phyloP scores from a whole-genome alignment of 352 stramenopile species.

The Phytophthora fragariae region DNA sequence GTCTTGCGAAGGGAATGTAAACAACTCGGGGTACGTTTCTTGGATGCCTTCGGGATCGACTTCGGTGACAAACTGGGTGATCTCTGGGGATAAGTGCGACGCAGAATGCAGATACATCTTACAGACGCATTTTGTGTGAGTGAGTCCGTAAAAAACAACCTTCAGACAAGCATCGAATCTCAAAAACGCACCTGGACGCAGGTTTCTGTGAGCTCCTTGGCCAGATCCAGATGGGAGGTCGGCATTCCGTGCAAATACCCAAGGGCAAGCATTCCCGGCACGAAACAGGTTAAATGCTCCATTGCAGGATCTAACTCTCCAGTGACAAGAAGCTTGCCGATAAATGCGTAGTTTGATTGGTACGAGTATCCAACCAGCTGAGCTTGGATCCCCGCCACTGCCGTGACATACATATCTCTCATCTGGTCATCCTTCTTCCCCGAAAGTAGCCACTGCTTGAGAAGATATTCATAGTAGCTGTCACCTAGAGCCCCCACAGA shows the following conservation, averaged over 20 bases:
- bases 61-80: slow-evolving; percentile 61
- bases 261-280: slow-evolving; percentile 85
- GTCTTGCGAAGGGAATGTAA: slow-evolving; percentile 38
- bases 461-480: slow-evolving; percentile 81
- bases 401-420: slow-evolving; percentile 59
- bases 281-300: slow-evolving; percentile 92
- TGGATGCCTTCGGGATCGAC: slow-evolving; percentile 12
- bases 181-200: slow-evolving; percentile 65
- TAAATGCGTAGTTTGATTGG: slow-evolving; percentile 50
- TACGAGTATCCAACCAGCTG: slow-evolving; percentile 50
- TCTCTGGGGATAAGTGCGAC: slow-evolving; percentile 79
- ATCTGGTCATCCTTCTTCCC: slow-evolving; percentile 58
- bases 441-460: slow-evolving; percentile 78
- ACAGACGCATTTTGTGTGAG: background rate
- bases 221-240: slow-evolving; percentile 63
- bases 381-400: slow-evolving; percentile 57
- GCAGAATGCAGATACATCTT: slow-evolving; percentile 72
- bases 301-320: slow-evolving; percentile 50
- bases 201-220: slow-evolving; percentile 72
- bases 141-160: background rate
- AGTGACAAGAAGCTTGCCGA: slow-evolving; percentile 47
- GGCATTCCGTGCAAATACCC: slow-evolving; percentile 65
- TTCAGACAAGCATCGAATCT: background rate
- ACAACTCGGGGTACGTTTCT: slow-evolving; percentile 26
- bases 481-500: slow-evolving; percentile 70